Percentiles rank a stretch among this genome's conserved stretches.
phyloP scores from a whole-genome alignment of 805 yeast species.

The fission yeast (Schizosaccharomyces pombe) region DNA sequence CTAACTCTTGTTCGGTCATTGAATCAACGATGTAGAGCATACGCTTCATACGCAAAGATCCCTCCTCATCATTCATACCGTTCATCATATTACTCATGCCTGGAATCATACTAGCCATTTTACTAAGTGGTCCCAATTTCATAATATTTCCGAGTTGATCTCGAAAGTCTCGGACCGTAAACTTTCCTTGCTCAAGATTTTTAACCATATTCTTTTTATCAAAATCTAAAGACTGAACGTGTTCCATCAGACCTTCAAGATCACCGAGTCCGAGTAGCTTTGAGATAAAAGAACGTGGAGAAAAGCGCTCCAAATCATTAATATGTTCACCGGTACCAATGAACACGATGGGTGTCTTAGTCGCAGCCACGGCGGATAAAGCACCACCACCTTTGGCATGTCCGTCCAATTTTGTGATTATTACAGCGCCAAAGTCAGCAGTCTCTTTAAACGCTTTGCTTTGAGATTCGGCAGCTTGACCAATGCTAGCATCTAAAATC shows the following conservation, averaged over 20 bases:
- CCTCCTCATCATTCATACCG: constrained; percentile 57
- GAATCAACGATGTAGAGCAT: constrained; percentile 88
- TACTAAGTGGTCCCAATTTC: constrained; percentile 86
- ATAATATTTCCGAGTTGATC: constrained; percentile 84
- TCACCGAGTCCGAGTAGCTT: constrained; percentile 89
- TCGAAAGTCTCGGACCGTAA: constrained; percentile 74
- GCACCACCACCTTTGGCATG: constrained; percentile 99
- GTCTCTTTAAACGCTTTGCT: constrained; percentile 84
- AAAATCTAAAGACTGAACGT: constrained; percentile 64
- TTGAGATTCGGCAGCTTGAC: constrained; percentile 94
- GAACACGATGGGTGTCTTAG: constrained; percentile 79
- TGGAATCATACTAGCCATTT: constrained; percentile 88
- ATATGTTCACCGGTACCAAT: constrained; percentile 98
- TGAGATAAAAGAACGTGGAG: constrained; percentile 75
- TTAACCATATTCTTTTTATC: constrained; percentile 71
- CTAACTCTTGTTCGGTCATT: constrained; percentile 72
- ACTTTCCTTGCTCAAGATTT: constrained; percentile 83
- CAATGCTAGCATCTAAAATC: constrained; percentile 93
- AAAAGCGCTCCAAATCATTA: constrained; percentile 72
- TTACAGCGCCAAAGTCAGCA: constrained; percentile 81
- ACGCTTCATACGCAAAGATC: constrained; percentile 56
- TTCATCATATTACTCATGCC: constrained; percentile 66
- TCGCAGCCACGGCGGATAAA: constrained; percentile 95
- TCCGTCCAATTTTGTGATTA: constrained; percentile 91
- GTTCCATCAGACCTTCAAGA: constrained; percentile 80